Evolutionary conservation across 352 stramenopile species (phyloP).

Genomic region (Nothophytophthora sp.): DNA sequence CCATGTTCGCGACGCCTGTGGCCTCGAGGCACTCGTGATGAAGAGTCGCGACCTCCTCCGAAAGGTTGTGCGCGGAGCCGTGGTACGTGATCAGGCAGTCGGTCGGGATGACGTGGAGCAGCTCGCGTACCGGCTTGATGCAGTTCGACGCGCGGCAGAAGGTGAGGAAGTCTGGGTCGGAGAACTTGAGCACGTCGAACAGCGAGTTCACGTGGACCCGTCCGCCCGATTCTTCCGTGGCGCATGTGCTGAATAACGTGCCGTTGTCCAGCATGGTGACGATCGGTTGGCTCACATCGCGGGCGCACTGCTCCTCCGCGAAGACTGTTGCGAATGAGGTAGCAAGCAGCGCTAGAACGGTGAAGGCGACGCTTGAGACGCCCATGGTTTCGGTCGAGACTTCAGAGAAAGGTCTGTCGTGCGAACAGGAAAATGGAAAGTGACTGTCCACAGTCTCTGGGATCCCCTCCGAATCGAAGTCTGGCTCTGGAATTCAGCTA

Average conservation of each 20-base stretch:
- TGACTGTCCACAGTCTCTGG: too few species aligned
- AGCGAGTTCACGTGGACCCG: constrained; percentile 4
- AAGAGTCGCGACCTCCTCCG: constrained; percentile 8
- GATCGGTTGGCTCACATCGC: constrained; percentile 9
- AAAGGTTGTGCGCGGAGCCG: constrained; percentile 16
- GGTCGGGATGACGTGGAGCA: constrained; percentile 15
- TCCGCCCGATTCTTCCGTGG: neutral
- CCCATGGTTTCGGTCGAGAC: too few species aligned
- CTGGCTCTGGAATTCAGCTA: too few species aligned
- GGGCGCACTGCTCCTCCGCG: constrained; percentile 2
- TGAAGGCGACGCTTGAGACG: too few species aligned
- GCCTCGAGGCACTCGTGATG: constrained; percentile 8
- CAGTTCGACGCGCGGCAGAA: constrained; percentile 22
- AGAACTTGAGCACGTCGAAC: constrained; percentile 22
- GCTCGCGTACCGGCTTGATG: constrained; percentile 15
- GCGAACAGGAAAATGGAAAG: too few species aligned
- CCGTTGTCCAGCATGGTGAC: constrained; percentile 14
- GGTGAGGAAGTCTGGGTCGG: constrained; percentile 17
- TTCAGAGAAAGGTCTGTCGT: too few species aligned
- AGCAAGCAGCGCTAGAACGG: constrained; percentile 2
- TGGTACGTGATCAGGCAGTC: constrained; percentile 17
- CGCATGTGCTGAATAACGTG: constrained; percentile 15
- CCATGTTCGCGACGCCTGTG: constrained; percentile 3
- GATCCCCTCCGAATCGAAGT: too few species aligned
- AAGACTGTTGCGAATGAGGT: constrained; percentile 1